These are phyloP conservation scores for Houttuynia cordata DNA, from an alignment of 164 flowering plant genomes.

Conservation along the genomic window DNA sequence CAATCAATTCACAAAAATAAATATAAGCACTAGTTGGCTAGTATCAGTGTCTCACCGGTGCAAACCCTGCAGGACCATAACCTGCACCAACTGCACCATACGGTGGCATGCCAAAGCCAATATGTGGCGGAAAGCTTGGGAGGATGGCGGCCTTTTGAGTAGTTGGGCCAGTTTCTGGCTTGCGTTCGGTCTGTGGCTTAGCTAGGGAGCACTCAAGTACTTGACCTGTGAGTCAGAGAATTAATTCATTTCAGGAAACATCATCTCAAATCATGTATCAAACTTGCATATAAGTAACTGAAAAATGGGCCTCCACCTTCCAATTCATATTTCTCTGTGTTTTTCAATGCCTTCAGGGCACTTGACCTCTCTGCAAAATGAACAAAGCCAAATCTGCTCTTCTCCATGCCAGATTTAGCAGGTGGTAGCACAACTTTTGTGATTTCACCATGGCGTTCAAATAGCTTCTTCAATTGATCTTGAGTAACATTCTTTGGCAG, in stretches of 20 bases:
- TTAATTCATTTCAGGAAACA: not conserved
- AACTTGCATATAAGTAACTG: not conserved
- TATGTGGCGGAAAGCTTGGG: slow-evolving; percentile 46
- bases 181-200: slow-evolving; percentile 74
- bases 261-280: not conserved
- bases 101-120: slow-evolving; percentile 57
- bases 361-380: slow-evolving; percentile 75
- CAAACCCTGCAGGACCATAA: slow-evolving; percentile 49
- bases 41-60: slow-evolving; percentile 32
- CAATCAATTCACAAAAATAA: not conserved
- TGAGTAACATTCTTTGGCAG: slow-evolving; percentile 58
- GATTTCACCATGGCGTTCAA: slow-evolving; percentile 73
- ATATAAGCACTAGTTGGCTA: not conserved
- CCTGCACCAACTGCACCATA: slow-evolving; percentile 63
- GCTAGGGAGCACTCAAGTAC: slow-evolving; percentile 84
- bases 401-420: slow-evolving; percentile 66
- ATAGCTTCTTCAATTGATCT: slow-evolving; percentile 51
- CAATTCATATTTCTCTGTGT: slow-evolving; percentile 68
- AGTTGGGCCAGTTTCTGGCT: slow-evolving; percentile 32
- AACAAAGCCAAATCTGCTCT: slow-evolving; percentile 71
- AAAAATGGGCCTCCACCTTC: slow-evolving; percentile 33
- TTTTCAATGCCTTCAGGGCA: slow-evolving; percentile 70
- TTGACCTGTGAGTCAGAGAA: slow-evolving; percentile 39
- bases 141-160: slow-evolving; percentile 43
- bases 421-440: slow-evolving; percentile 82